Evolutionary conservation across 2,329 filamentous ascomycete genomes (phyloP).

Genomic region (Aspergillus cejpii): DNA sequence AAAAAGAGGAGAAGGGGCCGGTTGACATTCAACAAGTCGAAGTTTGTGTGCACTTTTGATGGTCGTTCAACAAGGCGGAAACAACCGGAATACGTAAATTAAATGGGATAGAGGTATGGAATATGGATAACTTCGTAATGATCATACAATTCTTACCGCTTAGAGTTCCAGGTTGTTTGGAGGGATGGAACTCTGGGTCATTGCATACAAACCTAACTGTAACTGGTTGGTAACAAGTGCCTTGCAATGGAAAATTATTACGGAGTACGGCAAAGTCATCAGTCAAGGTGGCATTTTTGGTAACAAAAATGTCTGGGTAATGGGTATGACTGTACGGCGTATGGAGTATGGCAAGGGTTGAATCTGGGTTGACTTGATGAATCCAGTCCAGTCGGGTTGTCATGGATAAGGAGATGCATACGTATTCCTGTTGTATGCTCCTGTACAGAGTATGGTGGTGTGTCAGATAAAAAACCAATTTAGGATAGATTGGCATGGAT

Average conservation of each 20-base stretch:
- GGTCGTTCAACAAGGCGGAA: conserved; percentile 26
- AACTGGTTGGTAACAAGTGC: neutral
- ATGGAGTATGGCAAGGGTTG: too few relatives aligned
- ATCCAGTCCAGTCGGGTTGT: too few relatives aligned
- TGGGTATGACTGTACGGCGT: too few relatives aligned
- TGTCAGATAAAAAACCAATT: too few relatives aligned
- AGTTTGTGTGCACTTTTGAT: conserved; percentile 23
- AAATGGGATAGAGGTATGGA: conserved; percentile 13
- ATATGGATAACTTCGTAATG: too few relatives aligned
- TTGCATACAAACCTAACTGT: conserved; percentile 2
- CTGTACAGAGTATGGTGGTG: too few relatives aligned
- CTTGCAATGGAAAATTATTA: neutral
- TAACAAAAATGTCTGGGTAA: too few relatives aligned
- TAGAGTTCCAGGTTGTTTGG: neutral
- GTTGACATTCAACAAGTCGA: conserved; percentile 17
- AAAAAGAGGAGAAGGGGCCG: conserved; percentile 19
- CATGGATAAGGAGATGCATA: too few relatives aligned
- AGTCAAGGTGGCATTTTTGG: neutral
- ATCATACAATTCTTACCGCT: neutral
- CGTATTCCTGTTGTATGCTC: too few relatives aligned
- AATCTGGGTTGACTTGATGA: too few relatives aligned
- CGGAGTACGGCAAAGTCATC: neutral
- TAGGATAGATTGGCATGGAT: too few relatives aligned
- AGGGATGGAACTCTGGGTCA: conserved; percentile 6
- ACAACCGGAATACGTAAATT: conserved; percentile 25